Conservation (phyloP, 176 grass and related monocot species). For the Aegilops umbellulata region DNA sequence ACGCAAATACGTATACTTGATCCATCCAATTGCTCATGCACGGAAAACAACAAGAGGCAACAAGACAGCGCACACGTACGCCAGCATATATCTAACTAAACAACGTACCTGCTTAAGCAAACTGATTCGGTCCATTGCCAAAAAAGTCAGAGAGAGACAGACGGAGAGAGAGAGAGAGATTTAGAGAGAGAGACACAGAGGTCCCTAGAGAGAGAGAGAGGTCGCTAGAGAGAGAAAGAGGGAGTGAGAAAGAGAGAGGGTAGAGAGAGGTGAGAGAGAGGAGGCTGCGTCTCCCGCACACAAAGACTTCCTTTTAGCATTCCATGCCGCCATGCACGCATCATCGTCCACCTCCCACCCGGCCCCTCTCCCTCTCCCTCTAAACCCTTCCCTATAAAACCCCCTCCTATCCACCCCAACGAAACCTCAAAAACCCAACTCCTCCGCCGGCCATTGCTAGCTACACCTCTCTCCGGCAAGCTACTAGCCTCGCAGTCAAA, state of each 20-base stretch:
- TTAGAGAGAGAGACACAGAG: background rate
- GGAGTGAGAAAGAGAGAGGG: background rate
- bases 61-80: background rate
- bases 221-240: background rate
- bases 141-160: slow-evolving; percentile 17
- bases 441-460: background rate
- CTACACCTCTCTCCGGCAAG: background rate
- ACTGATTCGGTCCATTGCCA: background rate
- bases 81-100: background rate
- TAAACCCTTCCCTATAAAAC: slow-evolving; percentile 67
- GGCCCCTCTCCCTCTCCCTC: background rate
- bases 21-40: background rate
- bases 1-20: background rate
- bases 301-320: slow-evolving; percentile 43
- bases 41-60: background rate
- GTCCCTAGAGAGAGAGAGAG: background rate
- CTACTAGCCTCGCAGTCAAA: background rate
- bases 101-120: slow-evolving; percentile 2
- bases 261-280: background rate
- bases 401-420: slow-evolving; percentile 42
- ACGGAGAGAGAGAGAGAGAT: background rate
- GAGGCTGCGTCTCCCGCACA: slow-evolving; percentile 58
- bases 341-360: background rate
- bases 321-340: slow-evolving; percentile 26
- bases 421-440: slow-evolving; percentile 25